phyloP scores from a whole-genome alignment of 129 eudicot genomes.

The Silybum marianum region DNA sequence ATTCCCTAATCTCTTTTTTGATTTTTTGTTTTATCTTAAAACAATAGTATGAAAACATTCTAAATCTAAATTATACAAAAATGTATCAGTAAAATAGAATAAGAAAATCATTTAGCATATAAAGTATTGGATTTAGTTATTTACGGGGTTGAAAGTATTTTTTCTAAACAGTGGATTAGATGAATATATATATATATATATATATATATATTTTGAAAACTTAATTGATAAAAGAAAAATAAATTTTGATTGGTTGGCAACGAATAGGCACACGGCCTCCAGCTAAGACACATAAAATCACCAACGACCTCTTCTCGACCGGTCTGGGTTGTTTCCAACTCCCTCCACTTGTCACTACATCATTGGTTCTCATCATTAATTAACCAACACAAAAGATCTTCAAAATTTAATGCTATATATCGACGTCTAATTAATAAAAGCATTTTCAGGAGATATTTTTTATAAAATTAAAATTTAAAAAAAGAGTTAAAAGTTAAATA shows the following conservation, averaged over 20 bases:
- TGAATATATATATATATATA: too few species aligned
- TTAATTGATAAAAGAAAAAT: too few species aligned
- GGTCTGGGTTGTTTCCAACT: constrained; percentile 35
- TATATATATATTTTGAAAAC: too few species aligned
- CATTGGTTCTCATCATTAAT: constrained; percentile 17
- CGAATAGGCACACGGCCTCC: constrained; percentile 36
- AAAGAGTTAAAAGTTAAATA: too few species aligned
- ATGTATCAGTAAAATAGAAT: too few species aligned
- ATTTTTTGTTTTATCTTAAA: not conserved
- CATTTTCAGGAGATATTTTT: too few species aligned
- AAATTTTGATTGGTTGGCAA: constrained; percentile 32
- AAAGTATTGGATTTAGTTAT: too few species aligned
- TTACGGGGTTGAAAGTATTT: not conserved
- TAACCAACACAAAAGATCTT: not conserved
- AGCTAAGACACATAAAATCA: constrained; percentile 32
- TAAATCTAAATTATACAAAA: too few species aligned
- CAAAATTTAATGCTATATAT: not conserved
- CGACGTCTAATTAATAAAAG: too few species aligned
- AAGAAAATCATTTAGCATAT: too few species aligned
- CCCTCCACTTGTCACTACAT: constrained; percentile 16
- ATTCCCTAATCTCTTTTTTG: constrained; percentile 29
- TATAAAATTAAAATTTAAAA: too few species aligned
- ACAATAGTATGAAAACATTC: not conserved
- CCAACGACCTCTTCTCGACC: constrained; percentile 27
- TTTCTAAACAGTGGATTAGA: too few species aligned